These are phyloP conservation scores for Saturnispora hagleri DNA, from an alignment of 805 yeast species.

Conservation along the genomic window DNA sequence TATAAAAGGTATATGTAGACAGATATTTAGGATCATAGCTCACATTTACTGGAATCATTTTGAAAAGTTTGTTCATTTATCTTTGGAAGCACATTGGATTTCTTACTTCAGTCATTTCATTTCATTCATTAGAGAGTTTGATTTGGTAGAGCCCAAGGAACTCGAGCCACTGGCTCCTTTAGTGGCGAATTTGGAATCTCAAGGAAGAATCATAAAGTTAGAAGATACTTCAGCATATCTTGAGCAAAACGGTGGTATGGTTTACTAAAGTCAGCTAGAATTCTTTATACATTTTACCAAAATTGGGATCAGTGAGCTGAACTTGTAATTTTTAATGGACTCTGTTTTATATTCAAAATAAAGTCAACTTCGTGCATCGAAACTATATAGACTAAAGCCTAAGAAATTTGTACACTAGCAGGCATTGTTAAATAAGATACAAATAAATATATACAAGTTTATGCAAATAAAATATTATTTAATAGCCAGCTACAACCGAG, in stretches of 20 bases:
- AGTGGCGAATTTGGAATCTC: conserved; percentile 71
- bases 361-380: not conserved
- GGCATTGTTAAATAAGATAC: not conserved
- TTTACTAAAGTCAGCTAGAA: not conserved
- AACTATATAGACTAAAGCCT: not conserved
- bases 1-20: conserved; percentile 78
- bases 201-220: conserved; percentile 58
- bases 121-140: conserved; percentile 78
- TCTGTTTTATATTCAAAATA: not conserved
- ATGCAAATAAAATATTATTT: conserved; percentile 1
- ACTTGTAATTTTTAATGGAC: not conserved
- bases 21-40: conserved; percentile 93
- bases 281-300: not conserved
- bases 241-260: conserved; percentile 6
- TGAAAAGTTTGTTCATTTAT: conserved; percentile 83
- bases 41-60: conserved; percentile 92
- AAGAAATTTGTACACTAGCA: not conserved
- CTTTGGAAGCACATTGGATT: conserved; percentile 96
- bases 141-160: conserved; percentile 69
- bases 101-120: conserved; percentile 93
- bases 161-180: conserved; percentile 68
- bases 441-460: not conserved
- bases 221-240: conserved; percentile 7
- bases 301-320: not conserved
- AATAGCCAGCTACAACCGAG: not conserved